phyloP scores from a whole-genome alignment of 1,139 yeast genomes.

The Scheffersomyces stambukii region DNA sequence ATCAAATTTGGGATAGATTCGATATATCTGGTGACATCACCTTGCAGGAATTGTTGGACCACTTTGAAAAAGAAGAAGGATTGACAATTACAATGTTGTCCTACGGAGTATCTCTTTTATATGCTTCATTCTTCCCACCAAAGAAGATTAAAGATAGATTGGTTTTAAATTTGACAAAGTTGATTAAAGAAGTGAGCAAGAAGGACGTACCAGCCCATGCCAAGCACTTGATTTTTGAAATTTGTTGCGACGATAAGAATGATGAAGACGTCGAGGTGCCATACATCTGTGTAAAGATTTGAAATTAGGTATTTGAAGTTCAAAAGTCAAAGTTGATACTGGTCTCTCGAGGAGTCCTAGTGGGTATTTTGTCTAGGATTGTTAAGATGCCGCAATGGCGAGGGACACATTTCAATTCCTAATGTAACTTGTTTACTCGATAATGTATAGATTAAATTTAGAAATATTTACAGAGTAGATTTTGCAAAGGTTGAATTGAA shows the following conservation, averaged over 20 bases:
- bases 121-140: conserved; percentile 92
- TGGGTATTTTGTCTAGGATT: too few species aligned
- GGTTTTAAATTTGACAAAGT: conserved; percentile 60
- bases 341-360: too few species aligned
- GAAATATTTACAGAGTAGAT: conserved; percentile 2
- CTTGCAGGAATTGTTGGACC: conserved; percentile 67
- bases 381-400: too few species aligned
- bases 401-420: too few species aligned
- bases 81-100: conserved; percentile 88
- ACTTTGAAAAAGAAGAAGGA: conserved; percentile 78
- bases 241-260: conserved; percentile 85
- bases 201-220: conserved; percentile 76
- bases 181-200: conserved; percentile 79
- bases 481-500: conserved; percentile 3
- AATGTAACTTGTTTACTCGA: too few species aligned
- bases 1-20: conserved; percentile 94
- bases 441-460: conserved; percentile 4
- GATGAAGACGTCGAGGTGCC: conserved; percentile 98
- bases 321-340: too few species aligned
- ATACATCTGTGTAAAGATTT: conserved; percentile 58
- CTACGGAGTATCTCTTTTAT: conserved; percentile 81
- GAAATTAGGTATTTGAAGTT: too few species aligned
- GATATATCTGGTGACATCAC: conserved; percentile 77
- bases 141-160: conserved; percentile 81
- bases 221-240: conserved; percentile 76